phyloP scores from a whole-genome alignment of 139 green algal genomes.

The Chloropicon primus region DNA sequence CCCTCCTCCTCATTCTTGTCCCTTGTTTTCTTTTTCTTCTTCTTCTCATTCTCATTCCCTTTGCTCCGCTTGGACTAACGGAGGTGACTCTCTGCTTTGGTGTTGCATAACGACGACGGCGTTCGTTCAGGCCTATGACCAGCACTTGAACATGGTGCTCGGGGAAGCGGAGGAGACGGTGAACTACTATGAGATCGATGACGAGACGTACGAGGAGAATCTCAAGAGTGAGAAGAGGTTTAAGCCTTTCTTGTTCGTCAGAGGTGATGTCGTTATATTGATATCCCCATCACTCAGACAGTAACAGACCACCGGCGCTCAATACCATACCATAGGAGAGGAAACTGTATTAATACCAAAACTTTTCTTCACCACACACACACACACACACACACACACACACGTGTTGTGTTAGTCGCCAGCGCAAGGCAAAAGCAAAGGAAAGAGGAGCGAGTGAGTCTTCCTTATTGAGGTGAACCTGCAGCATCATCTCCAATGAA shows the following conservation, averaged over 20 bases:
- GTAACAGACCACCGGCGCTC: no score
- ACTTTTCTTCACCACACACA: no score
- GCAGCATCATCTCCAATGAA: no score
- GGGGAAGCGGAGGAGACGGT: slow-evolving; percentile 95
- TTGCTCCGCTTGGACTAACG: not conserved
- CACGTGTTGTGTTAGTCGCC: no score
- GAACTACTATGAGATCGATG: slow-evolving; percentile 89
- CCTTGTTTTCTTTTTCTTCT: not conserved
- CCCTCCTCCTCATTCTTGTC: not conserved
- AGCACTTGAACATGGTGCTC: slow-evolving; percentile 99
- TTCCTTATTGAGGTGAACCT: no score
- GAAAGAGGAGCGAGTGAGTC: no score
- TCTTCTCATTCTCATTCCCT: not conserved
- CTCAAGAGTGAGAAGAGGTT: slow-evolving; percentile 89
- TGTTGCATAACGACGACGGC: not conserved
- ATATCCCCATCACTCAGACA: slow-evolving; percentile 68
- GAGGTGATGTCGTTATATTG: slow-evolving; percentile 88
- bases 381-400: no score
- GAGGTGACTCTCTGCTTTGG: not conserved
- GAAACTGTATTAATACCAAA: no score
- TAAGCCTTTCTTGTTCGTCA: slow-evolving; percentile 87
- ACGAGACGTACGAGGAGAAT: slow-evolving; percentile 99
- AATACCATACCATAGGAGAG: no score
- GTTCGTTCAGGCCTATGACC: slow-evolving; percentile 93
- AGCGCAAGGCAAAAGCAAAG: no score